Evolutionary conservation across 345 rosid genomes (phyloP).

Genomic region (Tarenaya hassleriana): DNA sequence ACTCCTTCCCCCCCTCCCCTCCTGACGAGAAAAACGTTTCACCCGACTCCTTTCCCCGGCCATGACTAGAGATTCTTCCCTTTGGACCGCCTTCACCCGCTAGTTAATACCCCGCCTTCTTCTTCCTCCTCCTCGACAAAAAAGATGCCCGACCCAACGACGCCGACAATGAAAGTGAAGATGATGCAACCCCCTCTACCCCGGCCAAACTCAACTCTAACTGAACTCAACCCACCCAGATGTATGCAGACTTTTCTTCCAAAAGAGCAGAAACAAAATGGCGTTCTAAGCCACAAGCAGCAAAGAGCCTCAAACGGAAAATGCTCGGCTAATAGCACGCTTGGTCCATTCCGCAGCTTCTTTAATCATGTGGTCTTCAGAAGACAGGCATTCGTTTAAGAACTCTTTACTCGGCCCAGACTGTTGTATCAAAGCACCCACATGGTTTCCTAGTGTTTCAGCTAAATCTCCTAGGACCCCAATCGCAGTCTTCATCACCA

Average conservation of each 20-base stretch:
- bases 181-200: not conserved
- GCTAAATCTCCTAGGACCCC: slow-evolving; percentile 80
- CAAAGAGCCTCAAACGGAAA: slow-evolving; percentile 52
- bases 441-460: slow-evolving; percentile 70
- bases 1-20: too few species aligned
- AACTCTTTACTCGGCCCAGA: slow-evolving; percentile 66
- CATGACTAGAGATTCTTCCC: too few species aligned
- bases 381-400: slow-evolving; percentile 63
- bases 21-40: too few species aligned
- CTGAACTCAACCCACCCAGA: slow-evolving; percentile 37
- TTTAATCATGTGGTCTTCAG: slow-evolving; percentile 54
- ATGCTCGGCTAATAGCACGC: slow-evolving; percentile 65
- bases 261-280: slow-evolving; percentile 7
- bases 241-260: slow-evolving; percentile 37
- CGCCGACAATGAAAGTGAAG: too few species aligned
- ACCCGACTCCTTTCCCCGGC: too few species aligned
- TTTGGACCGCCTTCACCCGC: too few species aligned
- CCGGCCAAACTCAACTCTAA: slow-evolving; percentile 38
- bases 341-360: slow-evolving; percentile 60
- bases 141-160: too few species aligned
- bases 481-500: slow-evolving; percentile 71
- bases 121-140: too few species aligned
- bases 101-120: too few species aligned
- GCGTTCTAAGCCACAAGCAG: slow-evolving; percentile 18
- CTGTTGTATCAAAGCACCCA: slow-evolving; percentile 65